Evolutionary conservation across 495 filamentous ascomycete species (phyloP), one percentile per base, ranked within the genome.

Genomic region (Ramalina peruviana): DNA sequence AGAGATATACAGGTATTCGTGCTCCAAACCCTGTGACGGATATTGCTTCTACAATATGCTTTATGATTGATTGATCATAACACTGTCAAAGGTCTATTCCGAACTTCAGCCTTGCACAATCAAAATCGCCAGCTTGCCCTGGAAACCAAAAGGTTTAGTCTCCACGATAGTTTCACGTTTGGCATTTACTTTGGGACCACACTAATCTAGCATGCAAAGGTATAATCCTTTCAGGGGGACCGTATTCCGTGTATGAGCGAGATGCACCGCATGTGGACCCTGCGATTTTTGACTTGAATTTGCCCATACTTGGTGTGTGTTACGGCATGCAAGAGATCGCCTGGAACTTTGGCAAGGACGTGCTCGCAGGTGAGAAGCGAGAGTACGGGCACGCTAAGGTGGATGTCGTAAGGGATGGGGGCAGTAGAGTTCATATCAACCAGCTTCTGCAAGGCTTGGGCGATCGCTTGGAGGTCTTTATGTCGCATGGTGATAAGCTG

Each of bases 51-150:
- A 33, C 30, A 12, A 33, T 11, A 30, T 13, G 9, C 7, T 30
- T 30, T 10, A 30, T 6, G 10, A 30, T 30, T 33, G 12, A 33
- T 33, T 33, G 12, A 33, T 7, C 30, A 33, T 13, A 11, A 7
- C 30, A 33, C 30, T 33, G 39, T 73, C 94, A 67, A 83, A 85
- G 71, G 75, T 97, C 63, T 95, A 84, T 72, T 78, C 78, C 38
- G 90, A 97, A 70, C 84, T 96, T 81, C 78, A 94, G 41, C 89
- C 88, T 26, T 96, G 90, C 71, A 96, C 87, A 48, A 78, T 82
- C 49, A 93, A 89, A 71, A 61, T 96, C 12, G 64, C 75, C 6
- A 85, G 93, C 43, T 75, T 97, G 12, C 55, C 69, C 21, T 96
- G 74, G 73, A 85, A 77, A 57, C 90, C 90, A 16, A 86, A 85